phyloP scores from a whole-genome alignment of 441 rosid species.

The Populus hybrid region DNA sequence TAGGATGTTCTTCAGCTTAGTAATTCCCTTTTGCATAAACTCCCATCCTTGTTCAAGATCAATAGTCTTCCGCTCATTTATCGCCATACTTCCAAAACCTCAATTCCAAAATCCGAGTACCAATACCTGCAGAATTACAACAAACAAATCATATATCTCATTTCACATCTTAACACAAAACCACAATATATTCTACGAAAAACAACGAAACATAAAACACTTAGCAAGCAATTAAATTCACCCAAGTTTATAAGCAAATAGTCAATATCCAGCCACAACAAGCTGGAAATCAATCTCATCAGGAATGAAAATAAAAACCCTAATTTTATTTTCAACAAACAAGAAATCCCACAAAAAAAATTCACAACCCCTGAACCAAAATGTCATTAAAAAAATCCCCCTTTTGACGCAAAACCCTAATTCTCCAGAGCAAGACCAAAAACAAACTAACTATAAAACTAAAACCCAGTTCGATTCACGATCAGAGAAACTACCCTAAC shows the following conservation, averaged over 20 bases:
- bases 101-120: slow-evolving; percentile 1
- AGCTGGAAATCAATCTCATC: background rate
- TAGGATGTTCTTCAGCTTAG: slow-evolving; percentile 67
- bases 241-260: background rate
- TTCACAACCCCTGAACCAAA: background rate
- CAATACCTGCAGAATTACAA: slow-evolving; percentile 13
- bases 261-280: background rate
- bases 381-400: background rate
- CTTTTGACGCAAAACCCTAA: slow-evolving; percentile 8
- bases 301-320: slow-evolving; percentile 3
- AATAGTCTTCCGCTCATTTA: slow-evolving; percentile 72
- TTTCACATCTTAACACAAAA: background rate
- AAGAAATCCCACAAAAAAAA: no score
- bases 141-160: background rate
- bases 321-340: background rate
- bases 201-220: background rate
- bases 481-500: slow-evolving; percentile 3
- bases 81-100: slow-evolving; percentile 34
- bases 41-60: slow-evolving; percentile 42
- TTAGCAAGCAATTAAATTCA: background rate
- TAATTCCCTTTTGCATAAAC: slow-evolving; percentile 69
- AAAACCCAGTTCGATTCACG: background rate
- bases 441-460: no score
- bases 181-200: background rate
- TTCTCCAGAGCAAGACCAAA: background rate